These are phyloP conservation scores for Leccinum disarticulatum DNA, from an alignment of 768 basidiomycete genomes.

Conservation along the genomic window DNA sequence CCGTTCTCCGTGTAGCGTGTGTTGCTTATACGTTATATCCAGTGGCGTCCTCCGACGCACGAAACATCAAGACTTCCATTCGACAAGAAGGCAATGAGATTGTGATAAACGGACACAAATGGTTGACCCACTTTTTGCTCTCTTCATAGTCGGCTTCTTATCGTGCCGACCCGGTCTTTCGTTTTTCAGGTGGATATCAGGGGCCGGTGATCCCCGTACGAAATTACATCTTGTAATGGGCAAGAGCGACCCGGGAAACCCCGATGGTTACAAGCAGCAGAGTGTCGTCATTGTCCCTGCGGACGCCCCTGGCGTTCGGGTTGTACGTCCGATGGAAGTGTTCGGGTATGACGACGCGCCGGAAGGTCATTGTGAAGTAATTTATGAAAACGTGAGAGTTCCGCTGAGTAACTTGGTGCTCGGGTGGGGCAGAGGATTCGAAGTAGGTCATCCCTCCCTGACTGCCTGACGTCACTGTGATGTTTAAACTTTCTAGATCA, in stretches of 20 bases:
- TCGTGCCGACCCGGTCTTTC: conserved; percentile 8
- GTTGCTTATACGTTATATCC: conserved; percentile 4
- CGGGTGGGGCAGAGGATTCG: conserved; percentile 95
- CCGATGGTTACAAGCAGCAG: conserved; percentile 77
- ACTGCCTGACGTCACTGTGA: neutral
- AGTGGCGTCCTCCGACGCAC: conserved; percentile 94
- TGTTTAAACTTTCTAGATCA: conserved; percentile 51
- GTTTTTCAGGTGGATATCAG: conserved; percentile 85
- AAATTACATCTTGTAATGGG: conserved; percentile 93
- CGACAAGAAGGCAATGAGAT: conserved; percentile 82
- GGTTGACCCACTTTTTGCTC: conserved; percentile 45
- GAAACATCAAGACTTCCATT: conserved; percentile 89
- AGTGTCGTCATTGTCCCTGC: conserved; percentile 95
- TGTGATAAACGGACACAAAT: conserved; percentile 95
- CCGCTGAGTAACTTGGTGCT: conserved; percentile 79
- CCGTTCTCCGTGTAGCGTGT: conserved; percentile 5
- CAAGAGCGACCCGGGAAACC: conserved; percentile 85
- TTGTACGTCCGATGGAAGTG: conserved; percentile 91
- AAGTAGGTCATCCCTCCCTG: conserved; percentile 44
- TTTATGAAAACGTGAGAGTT: conserved; percentile 92
- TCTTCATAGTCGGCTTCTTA: conserved; percentile 11
- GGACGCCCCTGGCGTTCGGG: conserved; percentile 79
- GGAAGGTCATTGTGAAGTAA: conserved; percentile 94
- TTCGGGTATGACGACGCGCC: conserved; percentile 96
- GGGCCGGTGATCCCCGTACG: conserved; percentile 91